Conservation (phyloP, 2,329 filamentous ascomycete species). For the Zasmidium cellare region DNA sequence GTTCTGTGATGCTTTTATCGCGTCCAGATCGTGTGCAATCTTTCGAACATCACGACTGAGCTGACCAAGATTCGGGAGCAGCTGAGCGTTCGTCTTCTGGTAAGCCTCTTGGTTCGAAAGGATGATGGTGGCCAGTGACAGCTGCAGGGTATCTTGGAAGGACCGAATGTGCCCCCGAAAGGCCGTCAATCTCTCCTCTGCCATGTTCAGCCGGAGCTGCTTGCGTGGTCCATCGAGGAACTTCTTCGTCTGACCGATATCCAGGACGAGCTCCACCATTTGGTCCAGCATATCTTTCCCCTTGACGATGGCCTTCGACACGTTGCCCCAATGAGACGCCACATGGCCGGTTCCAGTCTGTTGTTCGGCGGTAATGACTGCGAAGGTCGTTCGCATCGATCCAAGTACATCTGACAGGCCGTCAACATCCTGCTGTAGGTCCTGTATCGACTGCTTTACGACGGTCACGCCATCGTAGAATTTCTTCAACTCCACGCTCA, state of each 20-base stretch:
- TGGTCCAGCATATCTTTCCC: neutral
- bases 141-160: slow-evolving; percentile 3
- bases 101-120: slow-evolving; percentile 2
- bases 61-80: neutral
- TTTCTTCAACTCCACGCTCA: slow-evolving; percentile 2
- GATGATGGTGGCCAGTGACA: slow-evolving; percentile 3
- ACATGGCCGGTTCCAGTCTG: slow-evolving; percentile 2
- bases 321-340: slow-evolving; percentile 2
- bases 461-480: slow-evolving; percentile 3
- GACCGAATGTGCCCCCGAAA: slow-evolving; percentile 2
- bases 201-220: slow-evolving; percentile 6
- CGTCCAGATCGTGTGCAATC: neutral
- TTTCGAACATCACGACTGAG: slow-evolving; percentile 3
- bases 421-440: neutral
- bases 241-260: slow-evolving; percentile 1
- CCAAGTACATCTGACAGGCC: slow-evolving; percentile 1
- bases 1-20: neutral
- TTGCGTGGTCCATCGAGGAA: neutral
- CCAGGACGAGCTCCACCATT: neutral
- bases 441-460: neutral
- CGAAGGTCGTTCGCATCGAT: slow-evolving; percentile 5
- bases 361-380: neutral
- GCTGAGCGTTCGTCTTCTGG: neutral
- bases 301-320: neutral
- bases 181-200: neutral